Base-by-base conservation (phyloP, 2,329 filamentous ascomycete species). In the Fusarium buharicum region DNA sequence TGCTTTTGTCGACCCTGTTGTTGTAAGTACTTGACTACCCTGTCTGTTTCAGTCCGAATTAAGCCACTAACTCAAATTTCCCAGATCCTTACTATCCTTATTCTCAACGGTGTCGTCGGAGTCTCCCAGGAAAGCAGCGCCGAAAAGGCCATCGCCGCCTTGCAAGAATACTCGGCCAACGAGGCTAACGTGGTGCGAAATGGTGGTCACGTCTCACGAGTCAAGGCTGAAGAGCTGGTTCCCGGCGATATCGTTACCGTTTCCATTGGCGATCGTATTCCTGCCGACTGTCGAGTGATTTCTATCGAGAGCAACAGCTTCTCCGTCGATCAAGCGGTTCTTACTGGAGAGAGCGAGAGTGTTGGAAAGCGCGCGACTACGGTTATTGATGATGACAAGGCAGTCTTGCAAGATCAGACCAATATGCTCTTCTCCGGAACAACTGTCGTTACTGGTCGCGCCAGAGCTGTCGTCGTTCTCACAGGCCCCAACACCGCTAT, bases 341-440 rank as follows among this genome's bases (percentile, higher is more conserved):
- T 99, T 72, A 99, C 95, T 1, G 95, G 95, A 72, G 95, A 99
- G 81, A 97, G 94, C 75, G 93, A 98, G 80, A 98, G 94, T 75
- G 94, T 99, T 47, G 86, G 89, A 74, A 99, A 99, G 79, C 91
- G 94, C 70, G 85, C 84, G 45, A 75, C 75, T 4, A 81, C 84
- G 6, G 78, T 87, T 5, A 82, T 98, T 66, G 81, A 85, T 68
- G 95, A 98, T 73, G 80, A 84, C 40, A 89, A 90, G 78, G 93
- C 94, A 39, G 96, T 99, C 68, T 92, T 97, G 79, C 95, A 99
- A 80, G 95, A 99, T 75, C 95, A 98, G 81, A 81, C 90, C 80
- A 99, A 99, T 77, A 97, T 97, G 86, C 84, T 99, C 59, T 99
- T 99, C 79, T 99, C 96, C 1, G 96, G 96, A 71, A 99, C 96